phyloP scores from a whole-genome alignment of 169 alveolate genomes.

The Cryptosporidium tyzzeri region DNA sequence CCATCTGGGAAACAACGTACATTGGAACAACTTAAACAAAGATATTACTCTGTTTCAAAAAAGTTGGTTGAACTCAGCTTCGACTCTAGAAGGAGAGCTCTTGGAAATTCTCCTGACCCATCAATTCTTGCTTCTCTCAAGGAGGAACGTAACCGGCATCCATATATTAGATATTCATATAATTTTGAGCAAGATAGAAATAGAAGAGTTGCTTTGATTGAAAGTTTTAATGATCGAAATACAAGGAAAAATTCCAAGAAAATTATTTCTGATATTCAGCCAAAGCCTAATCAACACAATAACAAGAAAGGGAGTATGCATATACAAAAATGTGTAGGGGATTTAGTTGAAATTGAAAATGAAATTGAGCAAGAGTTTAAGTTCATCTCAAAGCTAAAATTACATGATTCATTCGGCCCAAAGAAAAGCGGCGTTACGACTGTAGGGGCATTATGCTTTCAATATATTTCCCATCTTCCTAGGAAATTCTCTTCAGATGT shows the following conservation, averaged over 20 bases:
- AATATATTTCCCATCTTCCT: slow-evolving; percentile 56
- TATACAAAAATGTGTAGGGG: neutral
- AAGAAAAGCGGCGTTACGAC: slow-evolving; percentile 70
- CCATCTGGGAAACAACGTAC: slow-evolving; percentile 78
- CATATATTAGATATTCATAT: slow-evolving; percentile 84
- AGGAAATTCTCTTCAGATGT: slow-evolving; percentile 64
- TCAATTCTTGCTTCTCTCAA: slow-evolving; percentile 81
- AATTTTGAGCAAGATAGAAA: slow-evolving; percentile 86
- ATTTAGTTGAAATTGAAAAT: slow-evolving; percentile 44
- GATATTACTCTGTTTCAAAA: slow-evolving; percentile 86
- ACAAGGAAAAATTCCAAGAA: slow-evolving; percentile 28
- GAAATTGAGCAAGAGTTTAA: slow-evolving; percentile 32
- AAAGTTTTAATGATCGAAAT: slow-evolving; percentile 6
- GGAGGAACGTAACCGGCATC: slow-evolving; percentile 86
- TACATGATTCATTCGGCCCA: slow-evolving; percentile 38
- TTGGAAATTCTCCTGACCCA: slow-evolving; percentile 84
- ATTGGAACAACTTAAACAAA: slow-evolving; percentile 86
- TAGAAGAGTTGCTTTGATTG: slow-evolving; percentile 77
- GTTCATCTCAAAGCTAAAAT: slow-evolving; percentile 8
- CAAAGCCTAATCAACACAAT: neutral
- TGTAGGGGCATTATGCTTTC: slow-evolving; percentile 67
- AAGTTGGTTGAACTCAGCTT: slow-evolving; percentile 83
- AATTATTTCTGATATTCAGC: slow-evolving; percentile 39
- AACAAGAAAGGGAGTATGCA: neutral
- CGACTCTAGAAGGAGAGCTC: slow-evolving; percentile 85